These are phyloP conservation scores for Leccinum subgranulosum DNA, from an alignment of 768 basidiomycete species.

Conservation along the genomic window DNA sequence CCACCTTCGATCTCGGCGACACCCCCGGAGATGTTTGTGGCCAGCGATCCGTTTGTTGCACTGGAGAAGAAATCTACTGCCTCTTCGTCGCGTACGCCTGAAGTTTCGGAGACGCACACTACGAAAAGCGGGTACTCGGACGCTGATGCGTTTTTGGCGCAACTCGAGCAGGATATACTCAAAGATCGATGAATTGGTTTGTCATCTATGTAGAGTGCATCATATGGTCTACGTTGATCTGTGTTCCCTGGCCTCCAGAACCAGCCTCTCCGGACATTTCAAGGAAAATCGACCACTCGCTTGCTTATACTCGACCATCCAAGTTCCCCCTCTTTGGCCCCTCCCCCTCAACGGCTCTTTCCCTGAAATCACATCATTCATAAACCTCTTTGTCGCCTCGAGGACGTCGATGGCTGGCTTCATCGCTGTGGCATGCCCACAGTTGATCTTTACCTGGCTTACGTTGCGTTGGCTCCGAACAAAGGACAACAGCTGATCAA, in stretches of 20 bases:
- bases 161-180: slow-evolving; percentile 61
- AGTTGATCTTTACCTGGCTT: slow-evolving; percentile 40
- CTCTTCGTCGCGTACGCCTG: slow-evolving; percentile 17
- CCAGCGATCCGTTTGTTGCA: slow-evolving; percentile 48
- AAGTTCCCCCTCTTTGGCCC: slow-evolving; percentile 34
- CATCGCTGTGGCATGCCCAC: slow-evolving; percentile 46
- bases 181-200: slow-evolving; percentile 9
- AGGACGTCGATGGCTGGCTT: slow-evolving; percentile 48
- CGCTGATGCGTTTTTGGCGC: slow-evolving; percentile 66
- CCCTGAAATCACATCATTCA: slow-evolving; percentile 45
- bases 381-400: slow-evolving; percentile 39
- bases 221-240: slow-evolving; percentile 1
- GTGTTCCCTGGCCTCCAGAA: slow-evolving; percentile 35
- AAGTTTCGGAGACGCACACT: slow-evolving; percentile 25
- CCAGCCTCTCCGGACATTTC: slow-evolving; percentile 47
- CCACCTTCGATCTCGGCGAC: background rate
- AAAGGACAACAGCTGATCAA: slow-evolving; percentile 43
- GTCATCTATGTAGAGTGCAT: background rate
- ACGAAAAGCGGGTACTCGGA: slow-evolving; percentile 11
- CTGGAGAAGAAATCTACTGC: slow-evolving; percentile 38
- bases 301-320: slow-evolving; percentile 44
- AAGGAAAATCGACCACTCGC: slow-evolving; percentile 41
- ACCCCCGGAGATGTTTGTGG: slow-evolving; percentile 5
- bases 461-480: slow-evolving; percentile 30
- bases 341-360: slow-evolving; percentile 35